These are phyloP conservation scores for Rhododendron kiyosumense DNA, from an alignment of 148 eudicot species.

Conservation along the genomic window DNA sequence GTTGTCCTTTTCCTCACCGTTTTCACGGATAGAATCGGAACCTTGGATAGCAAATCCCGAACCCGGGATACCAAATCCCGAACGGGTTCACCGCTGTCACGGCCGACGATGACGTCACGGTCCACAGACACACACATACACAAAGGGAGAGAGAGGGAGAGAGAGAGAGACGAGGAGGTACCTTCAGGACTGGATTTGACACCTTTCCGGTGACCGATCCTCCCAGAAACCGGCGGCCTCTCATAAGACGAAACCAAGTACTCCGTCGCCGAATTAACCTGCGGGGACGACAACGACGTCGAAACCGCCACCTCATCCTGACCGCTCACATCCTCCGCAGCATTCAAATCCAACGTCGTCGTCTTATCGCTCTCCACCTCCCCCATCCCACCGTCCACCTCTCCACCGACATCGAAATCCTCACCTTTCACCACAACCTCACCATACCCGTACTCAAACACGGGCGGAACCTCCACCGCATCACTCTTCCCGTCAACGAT, in stretches of 20 bases:
- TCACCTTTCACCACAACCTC: not conserved
- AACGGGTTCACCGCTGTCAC: too few species aligned
- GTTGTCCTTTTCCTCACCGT: too few species aligned
- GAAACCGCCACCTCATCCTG: conserved; percentile 35
- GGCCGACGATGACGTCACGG: too few species aligned
- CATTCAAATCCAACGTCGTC: not conserved
- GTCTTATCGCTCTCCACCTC: conserved; percentile 9
- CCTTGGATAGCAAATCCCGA: too few species aligned
- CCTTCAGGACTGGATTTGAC: conserved; percentile 65
- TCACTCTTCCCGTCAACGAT: not conserved
- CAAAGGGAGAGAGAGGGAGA: not conserved
- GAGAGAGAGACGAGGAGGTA: conserved; percentile 10
- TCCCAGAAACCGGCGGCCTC: conserved; percentile 59
- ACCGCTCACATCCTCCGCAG: conserved; percentile 6
- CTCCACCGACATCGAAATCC: not conserved
- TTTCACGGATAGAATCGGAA: too few species aligned
- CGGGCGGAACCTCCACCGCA: conserved; percentile 11
- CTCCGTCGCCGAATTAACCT: conserved; percentile 14
- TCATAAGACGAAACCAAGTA: conserved; percentile 17
- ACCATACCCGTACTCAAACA: conserved; percentile 22
- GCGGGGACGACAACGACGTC: conserved; percentile 21
- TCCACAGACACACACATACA: too few species aligned
- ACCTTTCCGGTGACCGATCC: conserved; percentile 54
- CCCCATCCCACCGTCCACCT: not conserved
- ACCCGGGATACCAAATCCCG: too few species aligned